Evolutionary conservation across 805 yeast species (phyloP), one percentile per base, ranked within the genome.

Genomic region (Brettanomyces naardenensis): DNA sequence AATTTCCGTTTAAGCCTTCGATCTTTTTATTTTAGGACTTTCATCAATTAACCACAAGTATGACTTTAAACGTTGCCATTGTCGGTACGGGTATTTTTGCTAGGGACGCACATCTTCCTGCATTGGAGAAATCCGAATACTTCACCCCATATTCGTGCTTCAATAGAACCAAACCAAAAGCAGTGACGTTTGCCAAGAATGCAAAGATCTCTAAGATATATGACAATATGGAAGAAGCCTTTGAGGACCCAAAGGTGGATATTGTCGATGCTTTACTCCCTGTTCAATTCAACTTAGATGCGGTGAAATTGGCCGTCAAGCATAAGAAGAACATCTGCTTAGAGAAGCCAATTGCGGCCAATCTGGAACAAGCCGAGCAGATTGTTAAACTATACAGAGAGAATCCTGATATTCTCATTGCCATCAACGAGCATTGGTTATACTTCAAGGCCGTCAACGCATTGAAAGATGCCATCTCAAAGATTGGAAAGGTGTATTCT

Each of bases 341-440:
- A 52, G 97, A 90, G 59, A 90, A 90, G 64, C 97, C 97, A 46
- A 79, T 90, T 55, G 92, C 97, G 25, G 95, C 95, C 28, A 79
- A 73, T 43, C 59, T 90, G 51, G 73, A 67, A 9, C 95, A 87
- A 56, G 97, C 96, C 18, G 69, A 67, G 43, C 80, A 84, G 58
- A 75, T 90, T 40, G 95, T 89, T 29, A 58, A 75, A 43, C 53
- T 90, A 33, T 65, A 88, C 31, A 69, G 69, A 35, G 51, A 67
- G 6, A 66, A 89, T 14, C 75, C 75, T 21, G 48, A 58, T 3
- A 52, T 85, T 19, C 89, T 92, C 15, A 74, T 89, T 36, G 70
- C 77, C 39, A 69, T 90, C 36, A 79, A 84, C 52, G 97, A 90
- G 62, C 89, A 90, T 62, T 90, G 94, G 88, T 67, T 79, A 35